Percentiles rank a stretch among this genome's conserved stretches.
These are phyloP conservation scores for Quercus gilva DNA, from an alignment of 306 rosid genomes.

Conservation along the genomic window DNA sequence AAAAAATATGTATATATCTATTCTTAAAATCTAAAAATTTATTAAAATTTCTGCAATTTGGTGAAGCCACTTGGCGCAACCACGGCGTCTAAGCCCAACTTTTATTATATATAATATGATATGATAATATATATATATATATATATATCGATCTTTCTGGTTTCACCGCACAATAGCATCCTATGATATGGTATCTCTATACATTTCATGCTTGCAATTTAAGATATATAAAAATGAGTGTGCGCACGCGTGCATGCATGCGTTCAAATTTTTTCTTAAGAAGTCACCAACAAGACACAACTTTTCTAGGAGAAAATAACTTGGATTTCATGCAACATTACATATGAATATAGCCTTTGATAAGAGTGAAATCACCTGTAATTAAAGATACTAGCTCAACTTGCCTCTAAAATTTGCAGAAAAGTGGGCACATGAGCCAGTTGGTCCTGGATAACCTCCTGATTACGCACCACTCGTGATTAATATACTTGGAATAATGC, in stretches of 20 bases:
- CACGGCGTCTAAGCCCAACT: no score
- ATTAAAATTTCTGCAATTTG: no score
- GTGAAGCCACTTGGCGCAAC: no score
- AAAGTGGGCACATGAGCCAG: neutral
- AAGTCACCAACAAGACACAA: neutral
- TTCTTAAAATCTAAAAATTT: no score
- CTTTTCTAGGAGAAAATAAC: neutral
- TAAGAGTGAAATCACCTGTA: neutral
- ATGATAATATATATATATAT: no score
- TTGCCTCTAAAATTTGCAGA: neutral
- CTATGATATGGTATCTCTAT: no score
- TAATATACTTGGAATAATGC: neutral
- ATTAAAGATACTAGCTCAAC: neutral
- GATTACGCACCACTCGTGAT: slow-evolving; percentile 13
- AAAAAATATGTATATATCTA: no score
- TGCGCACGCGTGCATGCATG: no score
- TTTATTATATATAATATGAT: no score
- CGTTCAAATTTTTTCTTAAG: neutral
- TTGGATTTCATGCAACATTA: neutral
- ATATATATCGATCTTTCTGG: no score
- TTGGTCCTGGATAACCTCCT: slow-evolving; percentile 17
- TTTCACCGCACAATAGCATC: no score
- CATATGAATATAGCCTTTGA: neutral
- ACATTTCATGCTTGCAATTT: no score
- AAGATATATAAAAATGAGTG: neutral